Percentiles rank a stretch among this genome's conserved stretches.
Conservation (phyloP, 1,284 basidiomycete genomes). For the Rhodotorula sp. region DNA sequence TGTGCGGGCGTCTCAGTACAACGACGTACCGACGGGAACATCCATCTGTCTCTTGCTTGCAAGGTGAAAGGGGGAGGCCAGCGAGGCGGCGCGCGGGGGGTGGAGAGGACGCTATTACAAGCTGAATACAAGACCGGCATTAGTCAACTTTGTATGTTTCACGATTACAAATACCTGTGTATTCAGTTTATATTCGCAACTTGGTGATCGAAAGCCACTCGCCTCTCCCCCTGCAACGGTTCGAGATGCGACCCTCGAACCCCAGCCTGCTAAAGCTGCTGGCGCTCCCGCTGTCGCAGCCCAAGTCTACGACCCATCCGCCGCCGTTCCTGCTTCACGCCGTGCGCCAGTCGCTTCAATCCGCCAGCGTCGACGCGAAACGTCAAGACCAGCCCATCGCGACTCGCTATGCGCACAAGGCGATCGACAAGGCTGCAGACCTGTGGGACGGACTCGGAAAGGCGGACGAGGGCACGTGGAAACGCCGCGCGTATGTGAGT, state of each 20-base stretch:
- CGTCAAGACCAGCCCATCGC: background rate
- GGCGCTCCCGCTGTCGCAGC: conserved; percentile 32
- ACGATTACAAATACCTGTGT: too few relatives aligned
- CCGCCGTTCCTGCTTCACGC: conserved; percentile 36
- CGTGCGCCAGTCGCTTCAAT: conserved; percentile 7
- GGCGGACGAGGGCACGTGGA: conserved; percentile 39
- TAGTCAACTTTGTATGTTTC: too few relatives aligned
- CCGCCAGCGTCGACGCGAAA: background rate
- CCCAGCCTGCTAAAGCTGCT: conserved; percentile 23
- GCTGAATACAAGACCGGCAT: too few relatives aligned
- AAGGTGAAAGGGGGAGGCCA: too few relatives aligned
- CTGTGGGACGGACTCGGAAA: conserved; percentile 41
- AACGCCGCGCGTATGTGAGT: conserved; percentile 38
- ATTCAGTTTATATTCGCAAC: too few relatives aligned
- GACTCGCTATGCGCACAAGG: conserved; percentile 7
- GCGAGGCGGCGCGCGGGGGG: too few relatives aligned
- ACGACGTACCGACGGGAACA: too few relatives aligned
- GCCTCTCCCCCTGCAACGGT: background rate
- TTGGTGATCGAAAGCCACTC: too few relatives aligned
- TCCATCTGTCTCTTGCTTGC: too few relatives aligned
- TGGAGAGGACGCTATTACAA: too few relatives aligned
- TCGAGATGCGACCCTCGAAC: conserved; percentile 9
- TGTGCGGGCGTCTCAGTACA: too few relatives aligned
- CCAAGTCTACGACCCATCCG: background rate
- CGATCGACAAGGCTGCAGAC: conserved; percentile 40